These are phyloP conservation scores for Rhodotorula kratochvilovae DNA, from an alignment of 768 basidiomycete genomes.

Conservation along the genomic window DNA sequence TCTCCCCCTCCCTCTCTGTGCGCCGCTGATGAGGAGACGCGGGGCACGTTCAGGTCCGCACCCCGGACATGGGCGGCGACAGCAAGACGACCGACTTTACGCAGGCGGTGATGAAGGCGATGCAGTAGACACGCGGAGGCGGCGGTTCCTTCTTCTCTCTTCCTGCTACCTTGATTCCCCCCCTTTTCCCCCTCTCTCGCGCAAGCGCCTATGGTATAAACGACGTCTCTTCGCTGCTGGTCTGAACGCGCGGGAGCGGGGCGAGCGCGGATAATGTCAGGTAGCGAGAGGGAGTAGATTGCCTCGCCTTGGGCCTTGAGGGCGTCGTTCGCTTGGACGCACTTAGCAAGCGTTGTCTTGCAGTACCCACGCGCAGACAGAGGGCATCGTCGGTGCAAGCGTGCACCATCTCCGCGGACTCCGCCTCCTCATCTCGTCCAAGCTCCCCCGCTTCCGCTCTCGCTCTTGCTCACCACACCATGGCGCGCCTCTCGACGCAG, in stretches of 20 bases:
- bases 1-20: not conserved
- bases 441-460: not conserved
- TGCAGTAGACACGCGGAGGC: not conserved
- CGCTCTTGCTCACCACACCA: not conserved
- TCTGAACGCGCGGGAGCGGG: no score
- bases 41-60: constrained; percentile 49
- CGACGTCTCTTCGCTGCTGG: not conserved
- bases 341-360: no score
- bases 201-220: not conserved
- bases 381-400: no score
- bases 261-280: no score
- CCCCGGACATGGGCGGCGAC: constrained; percentile 91
- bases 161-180: not conserved
- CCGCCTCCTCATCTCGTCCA: not conserved
- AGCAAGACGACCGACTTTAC: constrained; percentile 89
- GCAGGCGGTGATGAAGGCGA: constrained; percentile 64
- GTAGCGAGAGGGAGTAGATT: no score
- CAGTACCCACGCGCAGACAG: no score
- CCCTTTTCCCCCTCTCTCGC: not conserved
- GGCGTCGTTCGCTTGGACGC: no score
- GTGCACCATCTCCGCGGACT: no score
- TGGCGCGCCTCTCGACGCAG: constrained; percentile 18
- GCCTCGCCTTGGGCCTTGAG: no score
- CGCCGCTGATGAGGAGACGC: no score
- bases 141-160: not conserved